These are phyloP conservation scores for Rostrohypoxylon terebratum DNA, from an alignment of 495 filamentous ascomycete species.

Conservation along the genomic window DNA sequence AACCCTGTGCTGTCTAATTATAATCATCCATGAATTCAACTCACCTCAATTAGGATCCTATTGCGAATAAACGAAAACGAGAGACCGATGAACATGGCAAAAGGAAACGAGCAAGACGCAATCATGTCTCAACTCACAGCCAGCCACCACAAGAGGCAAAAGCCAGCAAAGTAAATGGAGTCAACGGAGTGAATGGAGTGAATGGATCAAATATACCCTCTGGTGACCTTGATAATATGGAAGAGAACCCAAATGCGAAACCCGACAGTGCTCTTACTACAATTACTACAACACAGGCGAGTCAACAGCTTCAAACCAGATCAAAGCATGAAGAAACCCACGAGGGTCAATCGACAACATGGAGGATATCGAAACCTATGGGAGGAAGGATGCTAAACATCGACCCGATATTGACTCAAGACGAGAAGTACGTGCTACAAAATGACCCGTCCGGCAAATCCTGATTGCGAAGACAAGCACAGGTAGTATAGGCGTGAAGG, in stretches of 20 bases:
- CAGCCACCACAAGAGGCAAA: conserved; percentile 10
- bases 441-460: not conserved
- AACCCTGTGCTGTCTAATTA: not conserved
- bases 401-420: conserved; percentile 80
- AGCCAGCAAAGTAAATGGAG: not conserved
- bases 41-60: conserved; percentile 23
- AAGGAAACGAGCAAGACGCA: conserved; percentile 41
- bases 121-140: conserved; percentile 10
- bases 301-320: conserved; percentile 18
- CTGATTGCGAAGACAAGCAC: not conserved
- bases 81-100: conserved; percentile 42
- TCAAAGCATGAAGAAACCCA: not conserved
- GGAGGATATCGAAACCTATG: conserved; percentile 70
- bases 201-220: conserved; percentile 6
- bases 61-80: conserved; percentile 42
- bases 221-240: not conserved
- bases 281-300: conserved; percentile 22
- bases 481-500: conserved; percentile 4
- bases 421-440: conserved; percentile 76
- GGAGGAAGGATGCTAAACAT: conserved; percentile 77
- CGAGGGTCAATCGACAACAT: conserved; percentile 47
- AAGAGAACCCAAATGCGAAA: not conserved
- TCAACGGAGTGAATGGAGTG: conserved; percentile 15
- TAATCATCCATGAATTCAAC: conserved; percentile 6
- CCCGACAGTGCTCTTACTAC: conserved; percentile 11